Base-by-base conservation (phyloP, 495 filamentous ascomycete species). In the Aspergillus olivimuriae region DNA sequence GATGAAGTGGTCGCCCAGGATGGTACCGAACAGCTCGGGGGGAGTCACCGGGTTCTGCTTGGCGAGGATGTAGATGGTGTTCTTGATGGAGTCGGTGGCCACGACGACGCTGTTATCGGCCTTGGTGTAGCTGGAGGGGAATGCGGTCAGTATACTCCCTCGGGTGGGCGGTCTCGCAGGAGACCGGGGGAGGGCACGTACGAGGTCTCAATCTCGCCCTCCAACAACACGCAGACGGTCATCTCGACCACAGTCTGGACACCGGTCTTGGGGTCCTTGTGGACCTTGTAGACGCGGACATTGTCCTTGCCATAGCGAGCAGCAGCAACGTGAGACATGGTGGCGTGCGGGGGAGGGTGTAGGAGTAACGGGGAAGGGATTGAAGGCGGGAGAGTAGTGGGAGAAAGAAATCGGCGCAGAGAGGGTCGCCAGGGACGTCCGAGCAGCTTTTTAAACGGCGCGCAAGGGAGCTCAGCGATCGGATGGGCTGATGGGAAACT, bases 81-180 rank as follows among this genome's bases (percentile, higher is more conserved):
- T 95, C 72, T 98, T 98, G 73, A 95, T 91, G 8, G 89, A 91
- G 68, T 98, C 92, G 30, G 92, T 98, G 39, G 92, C 89, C 31
- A 98, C 92, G 18, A 98, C 77, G 41, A 94, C 86, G 61, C 83
- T 86, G 74, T 98, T 98, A 69, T 98, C 92, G 55, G 88, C 91
- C 58, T 78, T 64, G 46, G 89, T 98, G 74, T 95, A 96, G 40
- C 86, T 90, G 52, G 17, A 28, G 20, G 16, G n/a, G 20, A 17
- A 12, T 14, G 28, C 57, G 32, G 23, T 55, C 48, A 45, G 34
- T 41, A 43, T 30, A 32, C 41, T 23, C 18, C 35, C 19, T 28
- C 15, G 31, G 17, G 18, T 12, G 10, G 23, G 15, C 19, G 30
- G 26, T 14, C 9, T 18, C 18, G 18, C 24, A 36, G 34, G 11